phyloP scores from a whole-genome alignment of 2,329 filamentous ascomycete species.

The Penicillium italicum region DNA sequence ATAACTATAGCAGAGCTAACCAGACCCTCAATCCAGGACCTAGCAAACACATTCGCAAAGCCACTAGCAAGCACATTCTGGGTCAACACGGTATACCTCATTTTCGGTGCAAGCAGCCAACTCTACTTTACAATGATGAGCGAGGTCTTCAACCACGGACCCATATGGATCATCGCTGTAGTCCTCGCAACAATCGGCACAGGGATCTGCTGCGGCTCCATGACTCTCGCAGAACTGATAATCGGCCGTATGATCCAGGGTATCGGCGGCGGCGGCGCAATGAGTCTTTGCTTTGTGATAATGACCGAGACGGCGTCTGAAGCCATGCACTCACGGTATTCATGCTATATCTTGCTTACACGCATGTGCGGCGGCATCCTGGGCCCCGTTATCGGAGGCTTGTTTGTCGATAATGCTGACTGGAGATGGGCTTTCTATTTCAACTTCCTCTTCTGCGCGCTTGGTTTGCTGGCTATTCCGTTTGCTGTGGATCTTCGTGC shows the following conservation, averaged over 20 bases:
- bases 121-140: constrained; percentile 31
- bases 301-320: constrained; percentile 42
- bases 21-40: constrained; percentile 16
- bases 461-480: constrained; percentile 29
- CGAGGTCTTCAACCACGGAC: constrained; percentile 46
- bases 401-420: constrained; percentile 24
- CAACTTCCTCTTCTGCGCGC: constrained; percentile 32
- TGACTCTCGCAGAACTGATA: constrained; percentile 39
- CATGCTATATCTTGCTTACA: constrained; percentile 30
- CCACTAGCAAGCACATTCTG: constrained; percentile 45
- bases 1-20: not conserved
- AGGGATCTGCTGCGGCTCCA: constrained; percentile 42
- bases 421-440: constrained; percentile 33
- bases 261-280: constrained; percentile 46
- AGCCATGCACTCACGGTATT: constrained; percentile 32
- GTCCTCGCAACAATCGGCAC: constrained; percentile 48
- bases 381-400: constrained; percentile 27
- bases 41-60: constrained; percentile 36
- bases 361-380: constrained; percentile 33
- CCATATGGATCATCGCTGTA: constrained; percentile 43
- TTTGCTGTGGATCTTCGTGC: constrained; percentile 30
- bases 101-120: constrained; percentile 33
- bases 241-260: constrained; percentile 47
- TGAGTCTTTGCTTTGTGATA: constrained; percentile 42
- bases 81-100: constrained; percentile 50